Evolutionary conservation across 129 eudicot genomes (phyloP), one percentile per base, ranked within the genome.

Genomic region (Flaveria robusta): DNA sequence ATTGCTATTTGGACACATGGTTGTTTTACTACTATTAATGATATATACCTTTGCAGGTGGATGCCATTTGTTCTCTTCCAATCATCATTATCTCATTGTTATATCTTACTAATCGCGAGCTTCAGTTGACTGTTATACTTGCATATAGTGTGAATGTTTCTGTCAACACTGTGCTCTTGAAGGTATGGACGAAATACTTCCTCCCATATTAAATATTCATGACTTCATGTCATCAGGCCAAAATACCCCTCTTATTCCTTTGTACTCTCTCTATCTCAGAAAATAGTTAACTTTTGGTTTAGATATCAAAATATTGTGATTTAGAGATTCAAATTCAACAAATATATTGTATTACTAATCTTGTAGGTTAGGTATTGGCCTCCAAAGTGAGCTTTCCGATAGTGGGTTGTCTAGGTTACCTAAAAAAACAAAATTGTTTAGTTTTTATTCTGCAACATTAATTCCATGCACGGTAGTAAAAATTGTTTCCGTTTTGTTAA

Each of bases 81-180:
- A 37, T 68, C 75, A 41, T 37, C 9, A 34, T 64, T 22, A 45
- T 80, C 71, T 79, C 83, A 69, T 79, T 45, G 79, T 76, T 79
- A 76, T 80, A 62, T 60, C 70, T 70, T 60, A 60, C 76, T 71
- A 71, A 46, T 84, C 65, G 68, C 49, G 78, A 82, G 90, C 84
- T 81, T 68, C 85, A 81, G 78, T 78, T 84, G 77, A 81, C 82
- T 82, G 56, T 24, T 74, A 39, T 76, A 43, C 79, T 79, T 66
- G 22, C 60, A 54, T 86, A 59, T 86, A 65, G 78, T 84, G 75
- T 54, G 51, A 10, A 65, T 78, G 37, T 18, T 81, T 23, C 76
- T 19, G 64, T 39, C 42, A 64, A 42, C 70, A 45, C 71, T 50
- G 79, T 68, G 84, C 83, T 84, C 84, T 71, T 75, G 79, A 81